Evolutionary conservation across 805 yeast genomes (phyloP).

Genomic region (Starmerella potacharoeniae): DNA sequence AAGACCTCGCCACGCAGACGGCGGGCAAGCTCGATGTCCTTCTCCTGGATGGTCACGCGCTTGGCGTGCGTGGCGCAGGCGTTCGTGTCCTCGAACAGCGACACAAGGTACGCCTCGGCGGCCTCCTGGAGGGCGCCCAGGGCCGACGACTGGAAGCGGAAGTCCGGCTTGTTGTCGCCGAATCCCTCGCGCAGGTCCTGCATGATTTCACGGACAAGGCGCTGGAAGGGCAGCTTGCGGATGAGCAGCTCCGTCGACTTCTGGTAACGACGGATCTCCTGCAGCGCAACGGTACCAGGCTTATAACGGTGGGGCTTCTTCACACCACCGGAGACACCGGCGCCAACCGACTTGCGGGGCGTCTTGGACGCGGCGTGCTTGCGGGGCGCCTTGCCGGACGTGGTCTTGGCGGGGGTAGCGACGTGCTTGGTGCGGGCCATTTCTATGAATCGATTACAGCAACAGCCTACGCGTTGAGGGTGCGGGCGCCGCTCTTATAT

Average conservation of each 20-base stretch:
- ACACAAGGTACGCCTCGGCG: slow-evolving; percentile 78
- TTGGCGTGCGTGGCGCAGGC: slow-evolving; percentile 88
- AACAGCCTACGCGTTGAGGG: neutral
- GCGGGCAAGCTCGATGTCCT: slow-evolving; percentile 83
- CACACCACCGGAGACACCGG: slow-evolving; percentile 66
- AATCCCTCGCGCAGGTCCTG: slow-evolving; percentile 72
- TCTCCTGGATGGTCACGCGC: slow-evolving; percentile 88
- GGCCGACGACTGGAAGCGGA: slow-evolving; percentile 82
- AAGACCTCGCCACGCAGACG: slow-evolving; percentile 71
- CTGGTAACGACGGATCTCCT: slow-evolving; percentile 88
- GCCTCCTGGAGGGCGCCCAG: slow-evolving; percentile 87
- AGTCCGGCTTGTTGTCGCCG: slow-evolving; percentile 26
- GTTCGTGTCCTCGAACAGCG: slow-evolving; percentile 80
- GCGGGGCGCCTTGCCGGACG: slow-evolving; percentile 91
- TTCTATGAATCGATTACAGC: slow-evolving; percentile 3
- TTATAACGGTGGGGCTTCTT: slow-evolving; percentile 89
- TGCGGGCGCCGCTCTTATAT: slow-evolving; percentile 4
- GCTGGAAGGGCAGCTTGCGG: slow-evolving; percentile 85
- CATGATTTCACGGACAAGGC: slow-evolving; percentile 81
- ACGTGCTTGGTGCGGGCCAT: slow-evolving; percentile 48
- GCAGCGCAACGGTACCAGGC: slow-evolving; percentile 90
- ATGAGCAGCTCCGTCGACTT: slow-evolving; percentile 76
- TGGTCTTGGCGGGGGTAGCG: slow-evolving; percentile 63
- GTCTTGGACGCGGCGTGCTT: slow-evolving; percentile 85
- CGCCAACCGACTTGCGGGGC: slow-evolving; percentile 80